Percentiles rank a stretch among this genome's conserved stretches.
phyloP scores from a whole-genome alignment of 1,284 basidiomycete genomes.

The Ceratobasidium sp. region DNA sequence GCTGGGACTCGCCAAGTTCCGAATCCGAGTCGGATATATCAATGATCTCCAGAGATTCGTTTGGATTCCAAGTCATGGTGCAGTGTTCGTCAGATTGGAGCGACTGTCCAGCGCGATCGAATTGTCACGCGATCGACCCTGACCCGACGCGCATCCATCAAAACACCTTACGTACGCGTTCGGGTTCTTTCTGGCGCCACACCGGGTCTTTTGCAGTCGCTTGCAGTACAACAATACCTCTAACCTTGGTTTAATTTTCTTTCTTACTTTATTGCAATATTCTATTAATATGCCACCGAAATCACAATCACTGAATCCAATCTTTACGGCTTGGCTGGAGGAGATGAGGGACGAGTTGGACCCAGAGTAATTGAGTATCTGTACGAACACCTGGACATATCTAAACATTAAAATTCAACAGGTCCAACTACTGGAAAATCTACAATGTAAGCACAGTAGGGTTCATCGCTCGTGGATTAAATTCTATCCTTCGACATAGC shows the following conservation, averaged over 20 bases:
- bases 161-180: constrained; percentile 4
- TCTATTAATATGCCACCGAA: constrained; percentile 19
- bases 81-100: not conserved
- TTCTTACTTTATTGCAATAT: not conserved
- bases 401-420: not conserved
- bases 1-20: not conserved
- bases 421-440: constrained; percentile 14
- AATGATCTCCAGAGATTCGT: constrained; percentile 10
- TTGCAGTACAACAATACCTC: too few species aligned
- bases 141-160: constrained; percentile 27
- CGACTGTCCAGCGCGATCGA: not conserved
- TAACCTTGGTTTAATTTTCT: not conserved
- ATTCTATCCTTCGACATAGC: too few species aligned
- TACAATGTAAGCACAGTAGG: constrained; percentile 32
- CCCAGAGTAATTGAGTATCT: constrained; percentile 15
- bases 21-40: constrained; percentile 25
- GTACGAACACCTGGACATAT: not conserved
- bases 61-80: constrained; percentile 2
- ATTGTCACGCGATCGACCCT: constrained; percentile 16
- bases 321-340: constrained; percentile 27
- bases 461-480: too few species aligned
- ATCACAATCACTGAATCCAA: constrained; percentile 22
- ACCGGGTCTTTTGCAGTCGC: constrained; percentile 2
- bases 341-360: constrained; percentile 36
- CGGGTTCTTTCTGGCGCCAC: not conserved